Conservation (phyloP, 164 flowering plant species). For the Buxus sempervirens region DNA sequence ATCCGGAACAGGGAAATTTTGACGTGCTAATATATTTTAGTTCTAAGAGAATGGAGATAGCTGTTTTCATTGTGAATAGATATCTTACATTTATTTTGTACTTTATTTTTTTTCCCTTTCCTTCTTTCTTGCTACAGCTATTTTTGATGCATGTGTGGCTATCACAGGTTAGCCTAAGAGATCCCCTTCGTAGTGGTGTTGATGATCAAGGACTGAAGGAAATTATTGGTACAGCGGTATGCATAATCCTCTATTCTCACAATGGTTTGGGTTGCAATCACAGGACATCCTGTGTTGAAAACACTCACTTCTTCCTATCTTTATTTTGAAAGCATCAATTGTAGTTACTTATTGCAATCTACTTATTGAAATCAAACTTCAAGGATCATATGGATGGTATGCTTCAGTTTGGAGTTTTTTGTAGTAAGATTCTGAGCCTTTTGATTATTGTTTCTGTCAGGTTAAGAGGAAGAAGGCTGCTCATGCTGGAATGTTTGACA, state of each 20-base stretch:
- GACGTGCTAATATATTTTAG: neutral
- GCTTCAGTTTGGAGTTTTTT: neutral
- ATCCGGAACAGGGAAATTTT: too few species aligned
- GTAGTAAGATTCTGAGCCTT: neutral
- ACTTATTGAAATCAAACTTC: too few species aligned
- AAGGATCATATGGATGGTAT: neutral
- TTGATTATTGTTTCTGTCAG: conserved; percentile 33
- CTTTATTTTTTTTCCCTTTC: neutral
- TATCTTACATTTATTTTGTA: too few species aligned
- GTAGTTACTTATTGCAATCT: too few species aligned
- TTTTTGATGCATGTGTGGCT: neutral
- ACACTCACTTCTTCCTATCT: neutral
- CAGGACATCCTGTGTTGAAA: neutral
- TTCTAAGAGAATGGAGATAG: too few species aligned
- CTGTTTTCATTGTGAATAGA: neutral
- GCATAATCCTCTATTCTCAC: conserved; percentile 15
- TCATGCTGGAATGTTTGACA: conserved; percentile 97
- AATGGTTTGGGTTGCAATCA: neutral
- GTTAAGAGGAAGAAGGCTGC: conserved; percentile 95
- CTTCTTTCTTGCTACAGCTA: neutral
- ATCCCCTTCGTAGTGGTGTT: conserved; percentile 81
- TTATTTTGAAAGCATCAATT: neutral
- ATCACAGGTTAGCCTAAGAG: conserved; percentile 81
- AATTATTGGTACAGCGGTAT: conserved; percentile 87
- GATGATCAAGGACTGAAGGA: conserved; percentile 69